A percentile compares a stretch with the other conserved stretches of the same genome.
Evolutionary conservation across 257 asterid species (phyloP).

Genomic region (Solanum infundibuliforme): DNA sequence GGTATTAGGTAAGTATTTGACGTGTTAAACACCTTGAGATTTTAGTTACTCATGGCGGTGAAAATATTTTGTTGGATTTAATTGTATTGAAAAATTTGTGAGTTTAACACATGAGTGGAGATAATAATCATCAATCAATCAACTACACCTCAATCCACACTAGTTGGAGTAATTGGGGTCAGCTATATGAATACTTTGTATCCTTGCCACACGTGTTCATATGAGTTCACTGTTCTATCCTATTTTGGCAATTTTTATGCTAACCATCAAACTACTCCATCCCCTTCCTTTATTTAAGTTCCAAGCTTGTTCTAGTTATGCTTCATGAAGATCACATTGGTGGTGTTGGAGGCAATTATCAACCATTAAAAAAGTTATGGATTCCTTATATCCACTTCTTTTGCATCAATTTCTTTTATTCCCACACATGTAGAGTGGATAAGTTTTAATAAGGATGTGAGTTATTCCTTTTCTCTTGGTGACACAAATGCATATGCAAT

Average conservation of each 20-base stretch:
- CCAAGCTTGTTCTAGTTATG: not conserved
- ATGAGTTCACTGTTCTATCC: not conserved
- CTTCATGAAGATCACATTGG: not conserved
- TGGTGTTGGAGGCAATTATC: not conserved
- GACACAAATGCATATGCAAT: not conserved
- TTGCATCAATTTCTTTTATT: not conserved
- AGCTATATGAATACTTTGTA: not conserved
- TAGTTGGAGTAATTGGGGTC: not conserved
- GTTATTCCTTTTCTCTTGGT: not conserved
- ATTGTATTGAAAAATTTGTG: not conserved
- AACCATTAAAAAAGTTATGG: not conserved
- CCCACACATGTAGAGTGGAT: not conserved
- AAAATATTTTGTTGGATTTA: not conserved
- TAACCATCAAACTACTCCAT: not conserved
- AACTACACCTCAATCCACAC: not conserved
- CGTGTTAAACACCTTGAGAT: not conserved
- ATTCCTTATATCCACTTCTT: not conserved
- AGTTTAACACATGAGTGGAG: not conserved
- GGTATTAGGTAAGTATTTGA: not conserved
- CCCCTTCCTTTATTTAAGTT: not conserved
- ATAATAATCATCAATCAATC: not conserved
- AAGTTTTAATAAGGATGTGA: not conserved
- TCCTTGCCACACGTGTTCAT: not conserved
- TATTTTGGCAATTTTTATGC: not conserved
- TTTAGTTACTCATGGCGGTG: not conserved